A percentile compares a stretch with the other conserved stretches of the same genome.
These are phyloP conservation scores for Diaporthe helianthi DNA, from an alignment of 2,329 filamentous ascomycete genomes.

Conservation along the genomic window DNA sequence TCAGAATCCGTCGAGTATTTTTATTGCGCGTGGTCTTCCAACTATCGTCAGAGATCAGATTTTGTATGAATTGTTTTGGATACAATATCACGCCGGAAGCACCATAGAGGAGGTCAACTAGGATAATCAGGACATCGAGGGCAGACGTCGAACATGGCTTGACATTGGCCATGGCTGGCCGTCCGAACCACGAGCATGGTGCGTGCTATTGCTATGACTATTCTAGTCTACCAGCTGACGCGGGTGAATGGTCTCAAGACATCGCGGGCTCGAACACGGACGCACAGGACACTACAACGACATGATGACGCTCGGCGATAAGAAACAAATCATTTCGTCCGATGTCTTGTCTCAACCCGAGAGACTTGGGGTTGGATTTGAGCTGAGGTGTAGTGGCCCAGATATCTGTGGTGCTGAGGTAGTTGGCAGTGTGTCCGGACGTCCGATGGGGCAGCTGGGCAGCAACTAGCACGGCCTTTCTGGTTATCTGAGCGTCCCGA, in stretches of 20 bases:
- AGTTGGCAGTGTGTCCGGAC: background rate
- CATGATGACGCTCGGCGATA: background rate
- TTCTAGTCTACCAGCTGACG: too few relatives aligned
- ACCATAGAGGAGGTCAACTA: background rate
- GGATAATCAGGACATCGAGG: background rate
- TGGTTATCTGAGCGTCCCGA: background rate
- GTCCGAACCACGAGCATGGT: background rate
- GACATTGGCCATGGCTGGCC: background rate
- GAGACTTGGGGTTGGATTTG: background rate
- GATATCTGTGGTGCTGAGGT: background rate
- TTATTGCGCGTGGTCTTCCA: background rate
- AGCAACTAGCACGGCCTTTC: background rate
- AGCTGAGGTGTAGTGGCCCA: background rate
- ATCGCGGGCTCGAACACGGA: background rate
- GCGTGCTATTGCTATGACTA: too few relatives aligned
- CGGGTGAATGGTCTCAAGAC: background rate
- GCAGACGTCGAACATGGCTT: background rate
- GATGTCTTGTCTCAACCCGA: background rate
- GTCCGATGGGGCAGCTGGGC: conserved; percentile 14
- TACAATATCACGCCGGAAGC: background rate
- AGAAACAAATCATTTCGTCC: background rate
- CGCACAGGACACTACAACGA: background rate
- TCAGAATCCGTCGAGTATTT: background rate
- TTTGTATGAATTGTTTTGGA: background rate
- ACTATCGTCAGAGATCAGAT: background rate